Base-by-base conservation (phyloP, 2,329 filamentous ascomycete genomes). In the Colletotrichum chlorophyti region DNA sequence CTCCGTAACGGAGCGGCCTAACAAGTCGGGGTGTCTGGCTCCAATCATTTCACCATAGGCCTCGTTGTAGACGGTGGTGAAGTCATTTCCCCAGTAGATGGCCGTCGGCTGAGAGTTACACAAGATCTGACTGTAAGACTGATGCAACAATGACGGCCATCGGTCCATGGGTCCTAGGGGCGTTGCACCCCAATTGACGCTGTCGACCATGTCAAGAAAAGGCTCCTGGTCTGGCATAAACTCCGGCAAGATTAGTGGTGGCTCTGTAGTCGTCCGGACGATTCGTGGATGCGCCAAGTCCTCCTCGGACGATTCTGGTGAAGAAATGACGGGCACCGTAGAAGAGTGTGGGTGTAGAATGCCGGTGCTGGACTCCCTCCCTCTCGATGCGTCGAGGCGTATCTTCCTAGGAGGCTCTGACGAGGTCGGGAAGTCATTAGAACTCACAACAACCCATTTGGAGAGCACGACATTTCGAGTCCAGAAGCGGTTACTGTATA, bases 21-120 rank as follows among this genome's bases (percentile, higher is more conserved):
- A 82, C 10, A 90, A 71, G 2, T 66, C 65, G 1, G 88, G 88
- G 66, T 91, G 88, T 57, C 86, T 87, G 53, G 85, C 79, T 11
- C 86, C 87, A 46, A 85, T 85, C 15, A 89, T 77, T 54, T 81
- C 74, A 57, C 84, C 79, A 65, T 88, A 89, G 1, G 86, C 83
- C 67, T 89, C 86, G 62, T 90, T 90, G 71, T 90, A 90, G 4
- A 90, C 83, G 7, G 85, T 84, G 19, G 86, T 79, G 42, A 85
- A 77, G 29, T 88, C 79, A 3, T 80, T 74, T 1, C 86, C 86
- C 86, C 86, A 89, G 64, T 88, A 89, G 72, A 87, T 84, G 9
- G 83, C 83, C 21, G 82, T 79, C 5, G 83, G 81, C 15, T 74
- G 70, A 5, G 75, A 75, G 64, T 80, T 77, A 15, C 75, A 73